Conservation (phyloP, 116 monocot genomes). For the Cymodocea nodosa region DNA sequence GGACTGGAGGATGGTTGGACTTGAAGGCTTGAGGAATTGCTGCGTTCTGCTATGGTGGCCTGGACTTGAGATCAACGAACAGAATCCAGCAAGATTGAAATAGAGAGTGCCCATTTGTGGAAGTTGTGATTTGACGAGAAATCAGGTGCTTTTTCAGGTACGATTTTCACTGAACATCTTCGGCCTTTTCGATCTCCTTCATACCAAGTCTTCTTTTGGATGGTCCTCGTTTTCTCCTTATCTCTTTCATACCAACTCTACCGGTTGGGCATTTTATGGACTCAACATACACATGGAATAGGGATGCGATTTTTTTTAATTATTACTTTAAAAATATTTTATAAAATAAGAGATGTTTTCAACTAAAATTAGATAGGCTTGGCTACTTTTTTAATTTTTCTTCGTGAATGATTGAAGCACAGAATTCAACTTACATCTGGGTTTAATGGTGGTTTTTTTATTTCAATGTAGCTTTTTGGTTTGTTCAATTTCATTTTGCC, state of each 20-base stretch:
- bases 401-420: no score
- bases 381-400: no score
- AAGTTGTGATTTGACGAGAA: neutral
- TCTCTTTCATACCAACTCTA: neutral
- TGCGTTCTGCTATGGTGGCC: conserved; percentile 1
- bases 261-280: no score
- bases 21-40: neutral
- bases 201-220: neutral
- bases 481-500: no score
- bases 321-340: no score
- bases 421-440: no score
- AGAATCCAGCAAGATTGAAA: conserved; percentile 1
- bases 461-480: no score
- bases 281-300: no score
- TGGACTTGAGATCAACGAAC: conserved; percentile 2
- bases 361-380: no score
- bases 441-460: no score
- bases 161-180: neutral
- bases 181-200: neutral
- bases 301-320: no score
- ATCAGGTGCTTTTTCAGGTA: neutral
- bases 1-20: neutral
- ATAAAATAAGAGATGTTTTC: no score
- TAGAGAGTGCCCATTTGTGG: conserved; percentile 8
- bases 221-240: conserved; percentile 5